Conservation (phyloP, 1,284 basidiomycete genomes). For the Paramarasmius palmivorus region DNA sequence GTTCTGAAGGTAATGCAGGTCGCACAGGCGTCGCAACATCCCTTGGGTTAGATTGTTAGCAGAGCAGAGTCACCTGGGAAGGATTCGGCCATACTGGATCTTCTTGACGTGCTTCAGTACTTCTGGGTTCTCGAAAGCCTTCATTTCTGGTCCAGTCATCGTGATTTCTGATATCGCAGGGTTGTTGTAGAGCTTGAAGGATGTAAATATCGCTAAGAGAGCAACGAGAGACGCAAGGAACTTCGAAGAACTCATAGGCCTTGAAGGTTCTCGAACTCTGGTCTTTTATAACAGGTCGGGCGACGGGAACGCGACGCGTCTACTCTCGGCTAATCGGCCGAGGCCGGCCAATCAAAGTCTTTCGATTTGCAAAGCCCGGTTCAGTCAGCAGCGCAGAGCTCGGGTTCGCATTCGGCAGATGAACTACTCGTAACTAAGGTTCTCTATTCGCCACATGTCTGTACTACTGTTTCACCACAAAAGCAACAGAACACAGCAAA, state of each 20-base stretch:
- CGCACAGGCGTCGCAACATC: conserved; percentile 12
- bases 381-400: no score
- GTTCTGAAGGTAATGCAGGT: conserved; percentile 14
- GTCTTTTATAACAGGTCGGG: no score
- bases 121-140: conserved; percentile 13
- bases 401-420: no score
- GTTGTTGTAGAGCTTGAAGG: conserved; percentile 12
- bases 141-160: conserved; percentile 14
- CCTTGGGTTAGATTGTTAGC: conserved; percentile 4
- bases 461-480: no score
- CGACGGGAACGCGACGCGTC: no score
- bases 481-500: no score
- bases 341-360: no score
- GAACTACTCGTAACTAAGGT: no score
- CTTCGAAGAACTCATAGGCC: not conserved
- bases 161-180: not conserved
- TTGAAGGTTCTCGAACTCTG: no score
- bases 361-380: no score
- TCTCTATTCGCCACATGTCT: no score
- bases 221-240: conserved; percentile 9
- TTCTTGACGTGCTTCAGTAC: conserved; percentile 16
- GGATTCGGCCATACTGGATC: conserved; percentile 12
- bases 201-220: conserved; percentile 10
- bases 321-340: no score
- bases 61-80: not conserved